Evolutionary conservation across 495 filamentous ascomycete species (phyloP), one percentile per base, ranked within the genome.

Genomic region (Monascus purpureus): DNA sequence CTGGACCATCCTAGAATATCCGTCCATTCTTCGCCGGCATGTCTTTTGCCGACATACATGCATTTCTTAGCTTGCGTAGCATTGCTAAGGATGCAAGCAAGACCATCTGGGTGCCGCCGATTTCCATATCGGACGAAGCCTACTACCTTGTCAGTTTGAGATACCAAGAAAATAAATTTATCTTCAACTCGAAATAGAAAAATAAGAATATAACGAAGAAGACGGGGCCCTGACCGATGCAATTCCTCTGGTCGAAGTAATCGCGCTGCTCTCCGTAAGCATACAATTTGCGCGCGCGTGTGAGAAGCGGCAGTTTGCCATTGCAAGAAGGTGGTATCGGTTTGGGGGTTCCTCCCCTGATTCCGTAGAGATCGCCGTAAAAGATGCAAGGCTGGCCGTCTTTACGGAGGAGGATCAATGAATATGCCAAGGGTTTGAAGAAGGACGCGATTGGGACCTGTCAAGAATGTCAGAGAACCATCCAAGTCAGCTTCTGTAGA

Each of bases 341-440:
- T 14, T 62, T 49, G 17, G 66, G 51, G 22, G 39, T 41, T 29
- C 45, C 50, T 8, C 54, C 67, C 37, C 63, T 50, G 37, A 77
- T 73, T n/a, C 79, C 78, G 46, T 81, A 84, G 7, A 84, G 40
- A 40, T 86, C 80, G 18, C 79, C 79, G 45, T 77, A 84, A 47
- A 80, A 86, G 31, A 82, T 41, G 39, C 77, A 83, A 0, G 80
- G 80, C 35, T 75, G 76, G 20, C 79, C 78, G 8, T 61, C 49
- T 23, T 60, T 46, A 14, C 76, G 73, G 13, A 83, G 68, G 11
- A 84, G 70, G 34, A 82, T 82, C 22, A 77, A 53, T 6, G 70
- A 52, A 38, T 78, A 73, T 17, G 70, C 69, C 8, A 75, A 49
- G 2, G 70, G 62, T 39, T 75, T 70, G 57, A 77, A 79, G 44